phyloP scores from a whole-genome alignment of 1,139 yeast genomes.

The Meyerozyma smithsonii region DNA sequence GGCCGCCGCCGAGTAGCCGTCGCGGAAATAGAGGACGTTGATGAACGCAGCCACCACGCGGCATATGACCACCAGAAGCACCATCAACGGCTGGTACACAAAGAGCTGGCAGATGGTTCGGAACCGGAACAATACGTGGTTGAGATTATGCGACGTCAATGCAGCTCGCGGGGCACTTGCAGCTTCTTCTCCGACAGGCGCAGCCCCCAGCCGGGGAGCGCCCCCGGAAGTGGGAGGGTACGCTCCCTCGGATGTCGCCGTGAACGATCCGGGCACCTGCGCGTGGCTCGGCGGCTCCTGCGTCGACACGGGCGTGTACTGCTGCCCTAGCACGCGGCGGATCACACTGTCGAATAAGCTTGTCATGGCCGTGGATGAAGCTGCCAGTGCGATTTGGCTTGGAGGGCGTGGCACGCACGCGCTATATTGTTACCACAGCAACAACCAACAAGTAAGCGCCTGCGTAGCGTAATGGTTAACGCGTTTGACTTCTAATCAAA shows the following conservation, averaged over 20 bases:
- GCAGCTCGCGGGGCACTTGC: background rate
- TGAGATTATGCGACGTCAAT: background rate
- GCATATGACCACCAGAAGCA: slow-evolving; percentile 20
- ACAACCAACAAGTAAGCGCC: background rate
- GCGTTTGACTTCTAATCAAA: slow-evolving; percentile 23
- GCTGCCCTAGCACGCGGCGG: slow-evolving; percentile 1
- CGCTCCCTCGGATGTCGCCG: background rate
- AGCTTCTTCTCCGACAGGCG: background rate
- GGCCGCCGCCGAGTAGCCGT: slow-evolving; percentile 7
- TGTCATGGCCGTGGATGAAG: too few species aligned
- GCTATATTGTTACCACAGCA: background rate
- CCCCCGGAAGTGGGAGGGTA: background rate
- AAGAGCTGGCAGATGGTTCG: background rate
- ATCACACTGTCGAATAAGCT: background rate
- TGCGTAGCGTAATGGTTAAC: slow-evolving; percentile 16
- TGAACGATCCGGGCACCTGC: background rate
- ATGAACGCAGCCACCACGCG: slow-evolving; percentile 22
- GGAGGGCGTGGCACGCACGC: too few species aligned
- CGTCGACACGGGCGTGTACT: background rate
- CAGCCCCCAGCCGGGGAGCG: background rate
- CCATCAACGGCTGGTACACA: slow-evolving; percentile 22
- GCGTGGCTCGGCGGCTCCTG: background rate
- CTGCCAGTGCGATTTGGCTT: too few species aligned
- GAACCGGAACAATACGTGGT: background rate
- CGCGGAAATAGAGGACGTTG: slow-evolving; percentile 26